These are phyloP conservation scores for Mangifera indica DNA, from an alignment of 345 rosid genomes.

Conservation along the genomic window DNA sequence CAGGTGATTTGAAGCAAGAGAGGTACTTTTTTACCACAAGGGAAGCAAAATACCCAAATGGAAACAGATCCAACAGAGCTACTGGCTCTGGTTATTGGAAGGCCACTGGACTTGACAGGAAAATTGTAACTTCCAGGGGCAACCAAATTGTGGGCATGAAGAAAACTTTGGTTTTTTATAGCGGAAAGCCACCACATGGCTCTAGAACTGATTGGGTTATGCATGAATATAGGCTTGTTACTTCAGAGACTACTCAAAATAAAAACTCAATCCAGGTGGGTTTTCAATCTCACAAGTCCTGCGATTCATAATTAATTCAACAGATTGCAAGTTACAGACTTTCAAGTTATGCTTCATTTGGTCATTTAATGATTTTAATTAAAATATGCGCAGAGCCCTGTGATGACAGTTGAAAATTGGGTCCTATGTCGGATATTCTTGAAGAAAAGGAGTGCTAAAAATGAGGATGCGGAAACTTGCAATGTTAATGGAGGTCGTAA, in stretches of 20 bases:
- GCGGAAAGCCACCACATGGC: conserved; percentile 89
- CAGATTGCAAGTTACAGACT: background rate
- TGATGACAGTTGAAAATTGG: conserved; percentile 64
- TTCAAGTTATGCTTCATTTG: conserved; percentile 5
- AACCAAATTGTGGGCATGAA: conserved; percentile 76
- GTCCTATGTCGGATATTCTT: conserved; percentile 90
- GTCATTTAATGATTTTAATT: conserved; percentile 5
- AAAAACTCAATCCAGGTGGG: conserved; percentile 40
- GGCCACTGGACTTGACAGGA: conserved; percentile 89
- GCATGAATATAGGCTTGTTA: conserved; percentile 86
- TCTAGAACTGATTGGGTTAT: conserved; percentile 91
- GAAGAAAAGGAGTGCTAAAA: conserved; percentile 68
- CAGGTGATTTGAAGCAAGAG: conserved; percentile 86
- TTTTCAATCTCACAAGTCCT: background rate
- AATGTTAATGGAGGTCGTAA: conserved; percentile 35
- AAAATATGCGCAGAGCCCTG: conserved; percentile 36
- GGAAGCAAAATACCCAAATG: conserved; percentile 91
- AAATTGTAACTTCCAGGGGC: conserved; percentile 59
- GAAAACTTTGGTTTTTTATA: conserved; percentile 95
- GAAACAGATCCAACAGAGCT: conserved; percentile 85
- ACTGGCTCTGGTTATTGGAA: conserved; percentile 92
- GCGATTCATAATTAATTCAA: background rate
- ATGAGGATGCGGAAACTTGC: conserved; percentile 40
- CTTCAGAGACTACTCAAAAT: conserved; percentile 21
- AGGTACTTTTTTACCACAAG: conserved; percentile 92